Evolutionary conservation across 805 yeast species (phyloP).

Genomic region (Lipomyces sp.): DNA sequence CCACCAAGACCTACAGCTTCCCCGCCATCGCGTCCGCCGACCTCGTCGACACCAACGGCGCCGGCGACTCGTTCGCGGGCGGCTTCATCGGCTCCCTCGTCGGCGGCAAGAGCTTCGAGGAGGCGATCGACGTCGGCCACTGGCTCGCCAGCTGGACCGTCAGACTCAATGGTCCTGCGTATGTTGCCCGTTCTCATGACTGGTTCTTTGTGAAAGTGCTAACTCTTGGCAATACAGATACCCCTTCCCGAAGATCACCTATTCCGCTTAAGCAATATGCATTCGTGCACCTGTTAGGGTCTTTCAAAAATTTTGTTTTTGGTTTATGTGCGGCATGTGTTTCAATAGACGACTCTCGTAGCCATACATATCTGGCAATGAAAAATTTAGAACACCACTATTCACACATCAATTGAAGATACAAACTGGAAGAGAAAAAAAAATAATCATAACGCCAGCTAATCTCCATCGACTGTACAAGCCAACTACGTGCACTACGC

Average conservation of each 20-base stretch:
- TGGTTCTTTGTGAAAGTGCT: not conserved
- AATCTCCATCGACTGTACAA: too few relatives aligned
- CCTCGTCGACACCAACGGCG: constrained; percentile 94
- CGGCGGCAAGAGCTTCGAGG: constrained; percentile 58
- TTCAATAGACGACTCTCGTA: not conserved
- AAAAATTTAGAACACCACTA: too few relatives aligned
- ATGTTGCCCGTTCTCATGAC: constrained; percentile 59
- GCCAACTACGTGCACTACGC: too few relatives aligned
- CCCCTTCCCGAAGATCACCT: constrained; percentile 27
- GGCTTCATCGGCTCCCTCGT: constrained; percentile 91
- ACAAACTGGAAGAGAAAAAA: too few relatives aligned
- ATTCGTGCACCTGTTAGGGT: not conserved
- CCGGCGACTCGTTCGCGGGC: constrained; percentile 95
- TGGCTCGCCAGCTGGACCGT: constrained; percentile 93
- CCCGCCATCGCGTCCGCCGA: constrained; percentile 62
- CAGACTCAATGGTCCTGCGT: constrained; percentile 92
- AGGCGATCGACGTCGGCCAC: constrained; percentile 79
- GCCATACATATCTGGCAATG: too few relatives aligned
- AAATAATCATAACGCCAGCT: too few relatives aligned
- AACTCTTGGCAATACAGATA: constrained; percentile 4
- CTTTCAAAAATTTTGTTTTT: too few relatives aligned
- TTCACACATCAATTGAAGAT: too few relatives aligned
- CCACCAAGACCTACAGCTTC: constrained; percentile 59
- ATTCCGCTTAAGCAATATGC: constrained; percentile 7
- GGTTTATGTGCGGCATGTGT: not conserved